Base-by-base conservation (phyloP, 805 yeast genomes). In the Candida mattraensis region DNA sequence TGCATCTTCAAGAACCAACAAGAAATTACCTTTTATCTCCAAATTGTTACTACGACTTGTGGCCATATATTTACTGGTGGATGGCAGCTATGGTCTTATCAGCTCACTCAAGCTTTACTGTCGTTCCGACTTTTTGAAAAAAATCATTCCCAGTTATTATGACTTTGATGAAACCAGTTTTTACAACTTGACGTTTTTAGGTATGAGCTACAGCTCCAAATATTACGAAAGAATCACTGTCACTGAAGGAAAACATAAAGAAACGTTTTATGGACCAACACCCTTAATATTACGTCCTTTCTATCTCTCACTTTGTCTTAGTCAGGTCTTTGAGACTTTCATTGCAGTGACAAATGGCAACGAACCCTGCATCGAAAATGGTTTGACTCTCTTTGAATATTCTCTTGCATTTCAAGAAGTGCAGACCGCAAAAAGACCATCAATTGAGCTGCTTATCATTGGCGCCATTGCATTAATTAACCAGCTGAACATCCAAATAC, bases 381-480 rank as follows among this genome's bases (percentile, higher is more conserved):
- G 87, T 0, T 64, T 83, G 44, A 80, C 93, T 0, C 60, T 84
- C 22, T 83, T 84, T 58, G 93, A 85, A 55, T 82, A 78, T 49
- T 81, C 91, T 4, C 56, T 83, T 11, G 85, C 87, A 9, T 82
- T 82, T 52, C 89, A 83, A 50, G 93, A 84, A 48, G 79, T 73
- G 39, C 83, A 72, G 54, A 66, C 69, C 28, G 60, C 66, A 21
- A 62, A 36, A 35, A 61, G 69, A 31, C 87, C 79, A 20, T 71
- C 79, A 1, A 71, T 66, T 31, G 85, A 70, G 51, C 62, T 74
- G 29, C 65, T 74, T 27, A 58, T 68, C 7, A 63, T 78, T 3
- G 69, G 80, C n/a, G 40, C 78, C 6, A 72, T 77, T 49, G 79
- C 83, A 40, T 56, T 83, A 1, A 36, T 69, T 0, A 78, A 77